Conservation (phyloP, 1,284 basidiomycete genomes). For the Puccinia hordei region DNA sequence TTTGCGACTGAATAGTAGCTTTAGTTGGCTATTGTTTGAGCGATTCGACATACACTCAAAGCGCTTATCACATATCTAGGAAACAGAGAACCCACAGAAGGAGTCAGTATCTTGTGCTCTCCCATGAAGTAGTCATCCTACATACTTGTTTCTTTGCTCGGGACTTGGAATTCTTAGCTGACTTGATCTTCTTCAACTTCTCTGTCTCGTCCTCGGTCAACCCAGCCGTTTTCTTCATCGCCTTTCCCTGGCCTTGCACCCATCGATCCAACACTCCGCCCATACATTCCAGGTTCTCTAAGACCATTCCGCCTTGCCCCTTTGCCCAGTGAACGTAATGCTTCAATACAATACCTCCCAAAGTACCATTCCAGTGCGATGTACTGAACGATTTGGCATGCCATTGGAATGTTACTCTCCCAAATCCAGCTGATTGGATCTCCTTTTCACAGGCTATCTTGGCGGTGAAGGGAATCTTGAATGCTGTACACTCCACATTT, state of each 20-base stretch:
- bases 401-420: background rate
- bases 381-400: background rate
- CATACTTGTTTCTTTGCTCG: too few relatives aligned
- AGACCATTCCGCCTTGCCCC: background rate
- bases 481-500: background rate
- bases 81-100: too few relatives aligned
- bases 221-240: background rate
- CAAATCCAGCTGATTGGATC: slow-evolving; percentile 6
- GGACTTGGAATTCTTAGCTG: too few relatives aligned
- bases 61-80: too few relatives aligned
- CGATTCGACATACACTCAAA: too few relatives aligned
- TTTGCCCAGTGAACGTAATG: slow-evolving; percentile 5
- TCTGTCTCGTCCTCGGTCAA: background rate
- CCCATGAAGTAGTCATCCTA: too few relatives aligned
- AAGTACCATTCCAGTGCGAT: background rate
- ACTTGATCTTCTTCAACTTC: background rate
- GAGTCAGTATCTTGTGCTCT: too few relatives aligned
- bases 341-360: background rate
- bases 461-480: background rate
- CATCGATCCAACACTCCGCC: background rate
- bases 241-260: background rate
- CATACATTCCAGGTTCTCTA: background rate
- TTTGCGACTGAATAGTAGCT: too few relatives aligned
- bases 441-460: slow-evolving; percentile 10
- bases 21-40: too few relatives aligned